These are phyloP conservation scores for Ophiostoma piceae DNA, from an alignment of 2,329 filamentous ascomycete species.

Conservation along the genomic window DNA sequence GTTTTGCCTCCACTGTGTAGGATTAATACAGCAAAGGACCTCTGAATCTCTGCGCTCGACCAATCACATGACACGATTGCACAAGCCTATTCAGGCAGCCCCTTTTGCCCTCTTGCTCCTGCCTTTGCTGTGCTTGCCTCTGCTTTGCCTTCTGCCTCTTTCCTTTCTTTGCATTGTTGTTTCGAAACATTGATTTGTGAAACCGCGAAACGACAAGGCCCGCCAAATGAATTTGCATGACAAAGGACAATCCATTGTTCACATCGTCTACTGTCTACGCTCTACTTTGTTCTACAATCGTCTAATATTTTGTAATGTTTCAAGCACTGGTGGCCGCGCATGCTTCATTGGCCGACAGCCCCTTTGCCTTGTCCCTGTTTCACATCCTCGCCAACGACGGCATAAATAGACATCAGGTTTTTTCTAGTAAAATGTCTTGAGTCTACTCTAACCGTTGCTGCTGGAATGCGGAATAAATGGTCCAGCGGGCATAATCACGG, in stretches of 20 bases:
- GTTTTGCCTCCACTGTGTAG: background rate
- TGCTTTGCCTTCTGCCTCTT: no score
- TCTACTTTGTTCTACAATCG: background rate
- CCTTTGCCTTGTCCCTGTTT: slow-evolving; percentile 10
- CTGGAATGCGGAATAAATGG: background rate
- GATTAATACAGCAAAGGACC: background rate
- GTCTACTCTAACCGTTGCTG: background rate
- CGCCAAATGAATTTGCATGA: background rate
- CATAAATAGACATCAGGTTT: background rate
- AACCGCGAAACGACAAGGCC: background rate
- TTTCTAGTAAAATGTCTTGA: background rate
- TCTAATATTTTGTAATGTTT: background rate
- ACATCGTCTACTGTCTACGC: no score
- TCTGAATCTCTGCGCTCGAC: background rate
- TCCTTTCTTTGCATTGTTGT: background rate
- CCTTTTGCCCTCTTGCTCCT: background rate
- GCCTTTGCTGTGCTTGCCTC: no score
- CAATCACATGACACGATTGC: background rate
- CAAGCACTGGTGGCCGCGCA: background rate
- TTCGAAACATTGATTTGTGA: background rate
- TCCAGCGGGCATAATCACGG: slow-evolving; percentile 1
- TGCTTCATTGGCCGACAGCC: slow-evolving; percentile 3
- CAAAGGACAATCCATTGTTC: background rate
- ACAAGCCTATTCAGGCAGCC: background rate
- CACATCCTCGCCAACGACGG: background rate